A percentile compares a stretch with the other conserved stretches of the same genome.
Conservation (phyloP, 1,139 yeast genomes). For the Pichia sorboxylosa region DNA sequence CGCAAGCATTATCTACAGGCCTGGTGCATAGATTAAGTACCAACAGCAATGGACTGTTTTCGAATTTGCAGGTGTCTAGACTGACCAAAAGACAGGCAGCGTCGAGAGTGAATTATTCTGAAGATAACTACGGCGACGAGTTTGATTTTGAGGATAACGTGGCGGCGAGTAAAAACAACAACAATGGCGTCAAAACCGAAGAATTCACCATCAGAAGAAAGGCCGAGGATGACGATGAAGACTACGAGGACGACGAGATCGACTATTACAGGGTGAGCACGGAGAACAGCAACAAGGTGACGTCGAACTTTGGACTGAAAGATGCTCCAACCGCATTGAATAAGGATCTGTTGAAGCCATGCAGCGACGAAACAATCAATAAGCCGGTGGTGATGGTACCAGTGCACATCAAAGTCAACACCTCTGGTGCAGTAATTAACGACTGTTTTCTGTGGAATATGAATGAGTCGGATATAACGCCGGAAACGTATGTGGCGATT, state of each 20-base stretch:
- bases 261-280: constrained; percentile 6
- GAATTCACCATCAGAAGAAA: background rate
- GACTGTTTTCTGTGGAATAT: constrained; percentile 90
- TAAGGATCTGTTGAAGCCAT: constrained; percentile 14
- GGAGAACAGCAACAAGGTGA: constrained; percentile 8
- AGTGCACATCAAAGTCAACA: constrained; percentile 63
- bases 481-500: constrained; percentile 71
- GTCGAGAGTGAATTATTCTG: constrained; percentile 68
- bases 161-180: background rate
- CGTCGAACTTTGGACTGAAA: constrained; percentile 21
- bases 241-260: constrained; percentile 14
- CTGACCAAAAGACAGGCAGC: constrained; percentile 64
- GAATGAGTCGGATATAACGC: constrained; percentile 67
- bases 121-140: constrained; percentile 49
- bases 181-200: background rate
- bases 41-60: constrained; percentile 47
- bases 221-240: constrained; percentile 50
- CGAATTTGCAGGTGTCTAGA: constrained; percentile 66
- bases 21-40: constrained; percentile 53
- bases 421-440: constrained; percentile 53
- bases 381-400: constrained; percentile 52
- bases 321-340: constrained; percentile 28
- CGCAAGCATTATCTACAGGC: constrained; percentile 70
- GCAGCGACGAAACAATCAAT: constrained; percentile 12
- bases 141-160: constrained; percentile 55